Base-by-base conservation (phyloP, 805 yeast species). In the Priceomyces carsonii region DNA sequence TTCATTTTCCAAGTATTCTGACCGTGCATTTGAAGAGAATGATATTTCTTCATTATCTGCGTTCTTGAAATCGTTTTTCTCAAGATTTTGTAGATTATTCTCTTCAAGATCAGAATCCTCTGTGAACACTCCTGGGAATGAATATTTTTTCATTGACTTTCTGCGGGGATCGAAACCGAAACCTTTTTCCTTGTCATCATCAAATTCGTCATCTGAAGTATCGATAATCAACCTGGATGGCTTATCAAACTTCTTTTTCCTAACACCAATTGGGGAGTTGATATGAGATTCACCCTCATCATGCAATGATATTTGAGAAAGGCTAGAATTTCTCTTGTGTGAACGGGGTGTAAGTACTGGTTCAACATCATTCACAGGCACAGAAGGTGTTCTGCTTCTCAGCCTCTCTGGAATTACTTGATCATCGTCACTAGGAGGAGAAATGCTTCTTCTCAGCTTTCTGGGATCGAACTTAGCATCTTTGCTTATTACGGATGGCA, bases 271-370 rank as follows among this genome's bases (percentile, higher is more conserved):
- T 9, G 21, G 17, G 30, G 26, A 18, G 12, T 14, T 27, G 36
- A 22, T 23, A 12, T 23, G 14, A 6, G 14, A 7, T 12, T 23
- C 5, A 7, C 7, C 6, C 26, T 19, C 42, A 14, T 36, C 39
- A 22, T 26, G 12, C 18, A 6, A 13, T n/a, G 5, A 14, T 6
- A 15, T 10, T 14, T 4, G 18, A 31, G 34, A 18, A 14, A 21
- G 10, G 16, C 26, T n/a, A 7, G 37, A 33, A 22, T 32, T 44
- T 43, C 65, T 57, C 33, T 45, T 47, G 17, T 57, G 46, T 9
- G 58, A 42, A 17, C 57, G 44, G 18, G 63, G 60, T 15, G 63
- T 47, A 19, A 49, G 27, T 8, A 39, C 38, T 8, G 58, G 53
- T 36, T 35, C 45, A 18, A 32, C 44, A 6, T 16, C 28, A 12